Percentiles rank a stretch among this genome's conserved stretches.
phyloP scores from a whole-genome alignment of 768 basidiomycete genomes.

The Mycena venus region DNA sequence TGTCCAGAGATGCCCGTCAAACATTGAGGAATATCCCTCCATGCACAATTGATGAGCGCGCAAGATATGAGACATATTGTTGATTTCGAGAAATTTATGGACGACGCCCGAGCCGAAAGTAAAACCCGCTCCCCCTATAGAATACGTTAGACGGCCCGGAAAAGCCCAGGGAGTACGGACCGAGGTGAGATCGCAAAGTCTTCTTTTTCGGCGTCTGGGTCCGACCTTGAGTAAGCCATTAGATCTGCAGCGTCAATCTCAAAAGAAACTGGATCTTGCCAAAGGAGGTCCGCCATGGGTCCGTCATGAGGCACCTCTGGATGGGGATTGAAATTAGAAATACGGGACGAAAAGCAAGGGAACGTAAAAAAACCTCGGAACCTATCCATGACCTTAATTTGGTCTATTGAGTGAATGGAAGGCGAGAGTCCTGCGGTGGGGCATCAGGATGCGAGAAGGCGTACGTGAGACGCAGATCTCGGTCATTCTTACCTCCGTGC shows the following conservation, averaged over 20 bases:
- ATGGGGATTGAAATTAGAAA: slow-evolving; percentile 5
- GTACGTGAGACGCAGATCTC: slow-evolving; percentile 6
- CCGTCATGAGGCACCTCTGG: slow-evolving; percentile 97
- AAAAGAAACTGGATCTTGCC: slow-evolving; percentile 53
- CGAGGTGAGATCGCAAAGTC: slow-evolving; percentile 99
- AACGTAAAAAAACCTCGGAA: slow-evolving; percentile 59
- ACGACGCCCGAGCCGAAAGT: slow-evolving; percentile 99
- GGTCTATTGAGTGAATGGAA: slow-evolving; percentile 61
- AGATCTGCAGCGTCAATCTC: not conserved
- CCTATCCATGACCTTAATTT: slow-evolving; percentile 30
- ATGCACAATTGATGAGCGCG: slow-evolving; percentile 99
- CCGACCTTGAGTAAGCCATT: slow-evolving; percentile 44
- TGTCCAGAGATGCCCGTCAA: slow-evolving; percentile 94
- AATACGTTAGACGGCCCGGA: slow-evolving; percentile 23
- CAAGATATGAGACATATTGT: slow-evolving; percentile 96
- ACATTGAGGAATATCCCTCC: slow-evolving; percentile 97
- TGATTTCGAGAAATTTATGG: slow-evolving; percentile 95
- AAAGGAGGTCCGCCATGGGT: slow-evolving; percentile 99
- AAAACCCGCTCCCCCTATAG: slow-evolving; percentile 88
- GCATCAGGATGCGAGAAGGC: not conserved
- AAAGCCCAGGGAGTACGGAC: slow-evolving; percentile 58
- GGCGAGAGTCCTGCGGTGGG: slow-evolving; percentile 86
- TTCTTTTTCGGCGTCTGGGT: slow-evolving; percentile 99
- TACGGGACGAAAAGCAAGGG: not conserved
- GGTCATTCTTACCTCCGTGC: slow-evolving; percentile 79